Conservation (phyloP, 768 basidiomycete species). For the Rubroboletus pulcherrimus region DNA sequence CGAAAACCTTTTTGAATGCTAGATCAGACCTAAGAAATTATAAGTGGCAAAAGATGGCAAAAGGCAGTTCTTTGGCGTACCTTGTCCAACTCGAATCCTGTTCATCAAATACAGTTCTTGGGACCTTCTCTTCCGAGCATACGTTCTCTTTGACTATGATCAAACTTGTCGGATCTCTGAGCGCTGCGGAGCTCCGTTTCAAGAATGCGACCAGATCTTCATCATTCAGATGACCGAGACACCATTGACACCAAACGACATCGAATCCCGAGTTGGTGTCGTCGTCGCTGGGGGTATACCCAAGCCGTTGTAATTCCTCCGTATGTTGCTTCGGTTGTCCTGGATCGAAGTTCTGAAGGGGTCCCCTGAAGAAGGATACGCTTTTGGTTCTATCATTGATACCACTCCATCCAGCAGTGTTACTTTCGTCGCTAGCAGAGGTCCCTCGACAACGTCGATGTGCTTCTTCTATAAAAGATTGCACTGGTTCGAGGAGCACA, state of each 20-base stretch:
- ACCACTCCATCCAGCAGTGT: slow-evolving; percentile 55
- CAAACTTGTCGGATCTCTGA: slow-evolving; percentile 52
- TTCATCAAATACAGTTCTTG: slow-evolving; percentile 67
- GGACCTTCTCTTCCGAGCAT: slow-evolving; percentile 60
- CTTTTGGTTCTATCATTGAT: slow-evolving; percentile 60
- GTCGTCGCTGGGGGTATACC: slow-evolving; percentile 55
- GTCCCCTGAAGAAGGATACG: slow-evolving; percentile 74
- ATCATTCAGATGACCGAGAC: slow-evolving; percentile 82
- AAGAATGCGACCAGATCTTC: slow-evolving; percentile 76
- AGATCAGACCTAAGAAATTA: slow-evolving; percentile 62
- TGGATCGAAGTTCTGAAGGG: slow-evolving; percentile 82
- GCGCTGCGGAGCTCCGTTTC: slow-evolving; percentile 52
- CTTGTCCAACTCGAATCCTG: slow-evolving; percentile 89
- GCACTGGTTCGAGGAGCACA: slow-evolving; percentile 86
- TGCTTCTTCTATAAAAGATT: slow-evolving; percentile 71
- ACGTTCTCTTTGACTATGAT: slow-evolving; percentile 93
- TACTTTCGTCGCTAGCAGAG: slow-evolving; percentile 32
- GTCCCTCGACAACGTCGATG: slow-evolving; percentile 37
- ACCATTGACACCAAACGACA: slow-evolving; percentile 97
- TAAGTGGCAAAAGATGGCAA: slow-evolving; percentile 3
- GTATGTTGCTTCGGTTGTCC: slow-evolving; percentile 35
- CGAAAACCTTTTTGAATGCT: slow-evolving; percentile 77
- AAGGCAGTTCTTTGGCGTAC: slow-evolving; percentile 36
- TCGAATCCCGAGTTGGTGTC: slow-evolving; percentile 69
- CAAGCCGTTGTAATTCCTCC: slow-evolving; percentile 61